Evolutionary conservation across 306 rosid genomes (phyloP), one percentile per base, ranked within the genome.

Genomic region (Benincasa hispida): DNA sequence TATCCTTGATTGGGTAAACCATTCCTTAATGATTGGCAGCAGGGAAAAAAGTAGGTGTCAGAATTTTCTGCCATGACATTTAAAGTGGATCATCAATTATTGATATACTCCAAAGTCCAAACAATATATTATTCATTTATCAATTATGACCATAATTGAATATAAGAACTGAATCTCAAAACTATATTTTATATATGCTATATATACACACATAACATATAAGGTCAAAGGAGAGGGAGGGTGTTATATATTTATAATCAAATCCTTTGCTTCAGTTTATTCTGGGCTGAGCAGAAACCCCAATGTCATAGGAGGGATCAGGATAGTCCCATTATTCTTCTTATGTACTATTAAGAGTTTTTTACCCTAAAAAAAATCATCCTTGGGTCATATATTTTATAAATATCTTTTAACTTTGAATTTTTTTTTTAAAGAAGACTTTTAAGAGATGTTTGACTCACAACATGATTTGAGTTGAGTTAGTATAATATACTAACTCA

Each of bases 21-120:
- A 66, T 66, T 66, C 53, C 30, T 66, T 21, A 32, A 66, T 66
- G 73, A 66, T 66, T 66, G 73, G 73, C 30, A n/a, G 51, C 48
- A 35, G 72, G 0, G 8, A 19, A 34, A 30, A 50, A 66, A 11
- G 73, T 15, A 39, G 51, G 24, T 66, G 53, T n/a, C 73, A 66
- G 53, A 66, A 66, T n/a, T 39, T 21, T 37, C 73, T 66, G 73
- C 11, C n/a, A 21, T 66, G 10, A 27, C 47, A 63, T 34, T 61
- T 15, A 63, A 63, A 18, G 47, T 32, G 17, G 15, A 12, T 39
- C 30, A 66, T 37, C 73, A 37, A 66, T 66, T 37, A 66, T 66
- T 66, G 51, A 37, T 61, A 18, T 25, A 18, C 70, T 61, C 13
- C 48, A 19, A 65, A 61, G 6, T 65, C 72, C 30, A 37, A 66